Evolutionary conservation across 306 rosid genomes (phyloP).

Genomic region (Styphnolobium japonicum): DNA sequence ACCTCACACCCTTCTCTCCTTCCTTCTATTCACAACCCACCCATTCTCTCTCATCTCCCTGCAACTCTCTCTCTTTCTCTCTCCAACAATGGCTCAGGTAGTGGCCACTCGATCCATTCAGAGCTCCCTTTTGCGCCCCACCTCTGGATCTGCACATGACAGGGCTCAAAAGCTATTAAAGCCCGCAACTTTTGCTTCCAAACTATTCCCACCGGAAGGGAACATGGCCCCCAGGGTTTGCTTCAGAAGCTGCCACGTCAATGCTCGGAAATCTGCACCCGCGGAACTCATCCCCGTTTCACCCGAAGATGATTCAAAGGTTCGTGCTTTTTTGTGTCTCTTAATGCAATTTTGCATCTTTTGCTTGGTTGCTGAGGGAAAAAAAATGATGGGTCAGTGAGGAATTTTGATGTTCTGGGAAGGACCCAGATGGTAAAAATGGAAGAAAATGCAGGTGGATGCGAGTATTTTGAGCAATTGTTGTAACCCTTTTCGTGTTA

Average conservation of each 20-base stretch:
- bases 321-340: conserved; percentile 20
- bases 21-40: neutral
- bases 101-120: conserved; percentile 67
- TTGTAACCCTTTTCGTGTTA: neutral
- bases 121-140: conserved; percentile 46
- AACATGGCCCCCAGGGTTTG: conserved; percentile 19
- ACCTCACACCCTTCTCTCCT: neutral
- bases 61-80: conserved; percentile 8
- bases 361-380: neutral
- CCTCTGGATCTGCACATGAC: conserved; percentile 45
- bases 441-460: neutral
- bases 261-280: conserved; percentile 57
- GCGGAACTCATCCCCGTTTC: conserved; percentile 69
- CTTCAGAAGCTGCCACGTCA: conserved; percentile 31
- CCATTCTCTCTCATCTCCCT: neutral
- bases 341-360: neutral
- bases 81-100: conserved; percentile 63
- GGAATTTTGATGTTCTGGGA: neutral
- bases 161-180: conserved; percentile 39
- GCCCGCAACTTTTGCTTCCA: conserved; percentile 46
- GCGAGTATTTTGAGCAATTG: neutral
- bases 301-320: conserved; percentile 72
- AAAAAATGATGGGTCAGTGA: neutral
- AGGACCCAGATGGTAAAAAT: neutral
- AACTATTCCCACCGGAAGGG: conserved; percentile 12